Base-by-base conservation (phyloP, 1,284 basidiomycete species). In the Austropuccinia psidii region DNA sequence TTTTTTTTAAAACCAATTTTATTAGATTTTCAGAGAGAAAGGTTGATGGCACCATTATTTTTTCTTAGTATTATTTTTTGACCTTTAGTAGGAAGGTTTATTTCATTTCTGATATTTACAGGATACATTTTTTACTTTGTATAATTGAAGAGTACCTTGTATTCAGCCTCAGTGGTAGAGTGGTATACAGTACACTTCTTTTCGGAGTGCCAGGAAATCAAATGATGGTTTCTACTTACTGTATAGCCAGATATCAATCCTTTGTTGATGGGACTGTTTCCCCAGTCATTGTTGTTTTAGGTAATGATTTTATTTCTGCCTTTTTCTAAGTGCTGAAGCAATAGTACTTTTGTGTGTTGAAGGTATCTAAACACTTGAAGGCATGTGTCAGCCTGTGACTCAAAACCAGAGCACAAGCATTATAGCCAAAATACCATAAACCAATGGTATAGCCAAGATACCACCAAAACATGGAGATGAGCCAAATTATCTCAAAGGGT, bases 141-240 rank as follows among this genome's bases (percentile, higher is more conserved):
- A 21, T 35, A 13, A 41, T 61, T 39, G 4, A 27, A 41, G n/a
- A 61, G 35, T 4, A 49, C 45, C 24, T 67, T 67, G 33, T 67
- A 67, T 24, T 67, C 64, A 6, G 47, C 64, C 39, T 67, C 64
- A 4, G 64, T 67, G 35, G 49, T 33, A 2, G 47, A 37, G 4
- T 52, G 45, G 2, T 27, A 50, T 4, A 67, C 64, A 3, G 64
- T 67, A 7, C 3, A 2, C 39, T 52, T 45, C 33, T 67, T 67
- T 5, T 19, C 5, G 9, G 31, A 54, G 5, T 39, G 35, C 64
- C 64, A 61, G 4, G 58, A 61, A 13, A 41, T 41, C 6, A 61
- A 1, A 11, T 61, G 31, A 9, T 7, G 1, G 19, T 54, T 39
- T 3, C 11, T 8, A 11, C 4, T 6, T 9, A 54, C 24, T 13